Evolutionary conservation across 2,329 filamentous ascomycete genomes (phyloP), one percentile per base, ranked within the genome.

Genomic region (Beauveria pseudobassiana): DNA sequence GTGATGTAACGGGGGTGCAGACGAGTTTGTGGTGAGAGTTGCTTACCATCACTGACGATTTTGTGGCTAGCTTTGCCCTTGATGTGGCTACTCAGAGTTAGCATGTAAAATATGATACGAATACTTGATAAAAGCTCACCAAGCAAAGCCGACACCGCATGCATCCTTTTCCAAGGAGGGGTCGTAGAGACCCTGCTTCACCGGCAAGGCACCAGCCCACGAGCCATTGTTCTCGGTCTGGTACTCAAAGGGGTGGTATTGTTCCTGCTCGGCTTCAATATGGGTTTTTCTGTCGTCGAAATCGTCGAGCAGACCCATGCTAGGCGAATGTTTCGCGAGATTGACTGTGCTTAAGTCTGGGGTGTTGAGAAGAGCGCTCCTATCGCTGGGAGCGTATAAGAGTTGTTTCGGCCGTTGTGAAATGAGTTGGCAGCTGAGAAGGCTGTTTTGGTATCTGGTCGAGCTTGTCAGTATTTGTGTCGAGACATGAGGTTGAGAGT

Each of bases 101-200:
- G 43, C 26, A 28, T 43, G 42, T 50, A 38, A 38, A 16, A 38
- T 1, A 38, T 8, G 20, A 54, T 7, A 28, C 5, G 26, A n/a
- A 40, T 5, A 16, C 12, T 5, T 38, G 12, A 20, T 60, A 18
- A 10, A 22, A n/a, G 30, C 87, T 80, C 82, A 96, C 91, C 93
- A 96, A 77, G 93, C 91, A 78, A 99, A 99, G 75, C 95, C 95
- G 72, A 99, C 95, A 90, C 95, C 95, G 74, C 95, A 99, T 69
- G 95, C 93, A 93, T 99, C 95, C 78, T 98, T 98, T 80, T 98
- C 95, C 67, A 96, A 86, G 75, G 88, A 87, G 65, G 95, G 95
- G 79, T 98, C 93, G 75, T 99, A 99, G 57, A 99, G 86, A 83
- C 93, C 95, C 87, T 98, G 93, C 87, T 96, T 96, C 84, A 96